Evolutionary conservation across 768 basidiomycete genomes (phyloP).

Genomic region (Cubamyces lactineus): DNA sequence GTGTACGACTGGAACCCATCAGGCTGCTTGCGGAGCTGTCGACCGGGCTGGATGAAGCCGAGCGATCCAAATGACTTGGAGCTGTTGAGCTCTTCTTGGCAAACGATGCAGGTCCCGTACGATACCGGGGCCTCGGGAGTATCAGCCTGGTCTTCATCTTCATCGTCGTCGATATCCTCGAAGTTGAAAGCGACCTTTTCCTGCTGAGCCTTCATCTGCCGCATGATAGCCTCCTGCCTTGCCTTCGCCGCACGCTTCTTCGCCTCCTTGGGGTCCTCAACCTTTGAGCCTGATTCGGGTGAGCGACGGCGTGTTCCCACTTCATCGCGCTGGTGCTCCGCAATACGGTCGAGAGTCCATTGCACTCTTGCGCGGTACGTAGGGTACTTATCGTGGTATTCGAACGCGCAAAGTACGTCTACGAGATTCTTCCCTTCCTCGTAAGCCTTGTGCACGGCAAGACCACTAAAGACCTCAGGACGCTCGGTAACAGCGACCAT

Average conservation of each 20-base stretch:
- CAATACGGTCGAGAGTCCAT: conserved; percentile 75
- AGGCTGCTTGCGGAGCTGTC: conserved; percentile 77
- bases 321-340: conserved; percentile 56
- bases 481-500: conserved; percentile 85
- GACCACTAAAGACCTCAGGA: conserved; percentile 58
- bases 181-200: conserved; percentile 82
- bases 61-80: conserved; percentile 81
- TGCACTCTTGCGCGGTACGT: conserved; percentile 68
- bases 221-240: conserved; percentile 93
- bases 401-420: conserved; percentile 75
- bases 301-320: conserved; percentile 54
- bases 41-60: conserved; percentile 86
- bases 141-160: conserved; percentile 62
- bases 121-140: conserved; percentile 53
- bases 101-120: conserved; percentile 96
- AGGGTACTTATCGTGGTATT: conserved; percentile 77
- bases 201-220: conserved; percentile 93
- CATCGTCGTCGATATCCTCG: conserved; percentile 71
- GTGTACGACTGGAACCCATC: conserved; percentile 63
- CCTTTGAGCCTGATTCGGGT: conserved; percentile 39
- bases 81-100: conserved; percentile 88
- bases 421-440: conserved; percentile 64
- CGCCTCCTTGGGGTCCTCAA: conserved; percentile 61
- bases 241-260: conserved; percentile 87
- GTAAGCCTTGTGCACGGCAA: conserved; percentile 58